Evolutionary conservation across 139 green algal genomes (phyloP).

Genomic region (Chlorella sp.): DNA sequence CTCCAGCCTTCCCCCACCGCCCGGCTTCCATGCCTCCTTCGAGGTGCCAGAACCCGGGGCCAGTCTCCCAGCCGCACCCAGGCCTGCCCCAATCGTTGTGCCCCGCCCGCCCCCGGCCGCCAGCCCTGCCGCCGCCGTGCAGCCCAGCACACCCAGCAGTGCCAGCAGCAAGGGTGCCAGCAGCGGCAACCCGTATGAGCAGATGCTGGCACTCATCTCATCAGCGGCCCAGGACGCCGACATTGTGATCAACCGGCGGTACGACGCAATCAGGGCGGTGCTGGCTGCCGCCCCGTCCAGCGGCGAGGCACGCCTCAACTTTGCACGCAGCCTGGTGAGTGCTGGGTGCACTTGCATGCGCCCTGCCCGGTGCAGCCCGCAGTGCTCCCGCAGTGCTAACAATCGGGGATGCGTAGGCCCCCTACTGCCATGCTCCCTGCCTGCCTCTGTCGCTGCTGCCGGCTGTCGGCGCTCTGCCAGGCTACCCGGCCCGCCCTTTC

Average conservation of each 20-base stretch:
- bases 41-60: too few relatives aligned
- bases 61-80: too few relatives aligned
- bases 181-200: not conserved
- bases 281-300: not conserved
- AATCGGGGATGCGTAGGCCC: too few relatives aligned
- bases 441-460: not conserved
- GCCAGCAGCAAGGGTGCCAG: not conserved
- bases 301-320: not conserved
- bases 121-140: too few relatives aligned
- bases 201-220: not conserved
- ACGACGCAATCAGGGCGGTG: not conserved
- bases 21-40: too few relatives aligned
- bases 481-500: not conserved
- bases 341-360: not conserved
- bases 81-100: too few relatives aligned
- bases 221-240: not conserved
- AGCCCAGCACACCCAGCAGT: not conserved
- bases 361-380: too few relatives aligned
- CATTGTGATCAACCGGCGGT: not conserved
- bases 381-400: too few relatives aligned
- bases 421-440: not conserved
- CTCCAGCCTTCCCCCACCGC: too few relatives aligned
- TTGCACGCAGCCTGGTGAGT: slow-evolving; percentile 4
- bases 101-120: too few relatives aligned
- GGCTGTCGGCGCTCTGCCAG: not conserved